Conservation (phyloP, 2,329 filamentous ascomycete species). For the Chalaropsis ovoidea region DNA sequence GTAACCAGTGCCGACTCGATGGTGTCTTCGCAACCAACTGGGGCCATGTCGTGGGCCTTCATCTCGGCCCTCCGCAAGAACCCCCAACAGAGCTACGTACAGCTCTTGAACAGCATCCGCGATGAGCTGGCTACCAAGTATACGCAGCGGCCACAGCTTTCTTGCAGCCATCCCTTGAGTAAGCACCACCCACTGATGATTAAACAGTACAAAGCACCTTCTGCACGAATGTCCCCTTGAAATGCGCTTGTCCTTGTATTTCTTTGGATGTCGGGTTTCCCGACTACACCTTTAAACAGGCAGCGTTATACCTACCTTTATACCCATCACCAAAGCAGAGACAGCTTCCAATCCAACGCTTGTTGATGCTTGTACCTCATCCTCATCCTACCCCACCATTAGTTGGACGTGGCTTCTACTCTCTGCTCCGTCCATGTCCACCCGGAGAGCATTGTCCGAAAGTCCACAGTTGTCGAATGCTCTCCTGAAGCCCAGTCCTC, state of each 20-base stretch:
- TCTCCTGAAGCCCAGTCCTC: slow-evolving; percentile 1
- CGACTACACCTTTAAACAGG: background rate
- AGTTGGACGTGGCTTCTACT: background rate
- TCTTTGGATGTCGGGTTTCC: background rate
- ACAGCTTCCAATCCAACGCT: background rate
- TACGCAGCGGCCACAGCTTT: slow-evolving; percentile 89
- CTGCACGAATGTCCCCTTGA: slow-evolving; percentile 8
- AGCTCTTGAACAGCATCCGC: slow-evolving; percentile 90
- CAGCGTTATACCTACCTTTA: background rate
- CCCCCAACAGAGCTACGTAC: slow-evolving; percentile 94
- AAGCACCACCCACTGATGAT: slow-evolving; percentile 35
- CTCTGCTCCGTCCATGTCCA: slow-evolving; percentile 7
- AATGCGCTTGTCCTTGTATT: background rate
- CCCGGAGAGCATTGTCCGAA: background rate
- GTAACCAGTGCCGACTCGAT: slow-evolving; percentile 70
- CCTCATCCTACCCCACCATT: background rate
- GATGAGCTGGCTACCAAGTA: slow-evolving; percentile 85
- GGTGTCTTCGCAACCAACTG: slow-evolving; percentile 81
- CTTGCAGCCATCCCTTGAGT: slow-evolving; percentile 94
- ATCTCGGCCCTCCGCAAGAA: slow-evolving; percentile 90
- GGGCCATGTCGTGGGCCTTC: slow-evolving; percentile 98
- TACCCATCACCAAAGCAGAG: background rate
- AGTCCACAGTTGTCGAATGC: background rate
- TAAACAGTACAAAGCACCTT: slow-evolving; percentile 24
- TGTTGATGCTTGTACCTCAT: slow-evolving; percentile 6